These are phyloP conservation scores for Mucor saturninus DNA, from an alignment of 371 early-diverging fungal species.

Conservation along the genomic window DNA sequence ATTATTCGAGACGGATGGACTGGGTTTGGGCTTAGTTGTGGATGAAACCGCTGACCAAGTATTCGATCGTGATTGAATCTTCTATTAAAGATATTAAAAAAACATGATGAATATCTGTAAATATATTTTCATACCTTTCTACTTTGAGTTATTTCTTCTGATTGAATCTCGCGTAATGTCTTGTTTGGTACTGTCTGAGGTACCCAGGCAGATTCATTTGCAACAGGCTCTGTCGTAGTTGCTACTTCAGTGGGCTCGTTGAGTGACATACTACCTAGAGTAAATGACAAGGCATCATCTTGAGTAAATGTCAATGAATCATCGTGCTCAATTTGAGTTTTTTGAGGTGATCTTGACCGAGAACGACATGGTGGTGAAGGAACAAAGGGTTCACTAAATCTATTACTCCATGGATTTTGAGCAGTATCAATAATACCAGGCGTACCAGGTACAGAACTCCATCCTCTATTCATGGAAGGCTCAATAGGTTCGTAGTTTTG, in stretches of 20 bases:
- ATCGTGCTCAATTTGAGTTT: neutral
- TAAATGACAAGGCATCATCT: neutral
- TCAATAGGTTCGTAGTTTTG: neutral
- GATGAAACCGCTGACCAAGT: constrained; percentile 17
- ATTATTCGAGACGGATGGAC: constrained; percentile 6
- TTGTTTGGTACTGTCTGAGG: constrained; percentile 2
- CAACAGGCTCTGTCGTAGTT: neutral
- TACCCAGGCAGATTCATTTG: neutral
- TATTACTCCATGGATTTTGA: constrained; percentile 4
- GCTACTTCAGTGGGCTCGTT: neutral
- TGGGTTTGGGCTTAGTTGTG: neutral
- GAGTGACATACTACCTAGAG: neutral
- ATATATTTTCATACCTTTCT: neutral
- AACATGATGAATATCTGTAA: neutral
- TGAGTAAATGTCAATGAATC: neutral
- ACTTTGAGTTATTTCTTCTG: neutral
- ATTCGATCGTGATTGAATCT: constrained; percentile 6
- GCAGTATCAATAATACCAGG: constrained; percentile 3
- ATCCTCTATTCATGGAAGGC: constrained; percentile 3
- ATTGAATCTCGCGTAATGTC: neutral
- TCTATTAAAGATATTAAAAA: neutral
- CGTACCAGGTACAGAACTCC: constrained; percentile 12
- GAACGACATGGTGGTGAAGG: neutral
- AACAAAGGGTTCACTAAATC: neutral
- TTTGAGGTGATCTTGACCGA: neutral